A percentile compares a stretch with the other conserved stretches of the same genome.
Conservation (phyloP, 306 rosid genomes). For the Vigna reflexopilosa region DNA sequence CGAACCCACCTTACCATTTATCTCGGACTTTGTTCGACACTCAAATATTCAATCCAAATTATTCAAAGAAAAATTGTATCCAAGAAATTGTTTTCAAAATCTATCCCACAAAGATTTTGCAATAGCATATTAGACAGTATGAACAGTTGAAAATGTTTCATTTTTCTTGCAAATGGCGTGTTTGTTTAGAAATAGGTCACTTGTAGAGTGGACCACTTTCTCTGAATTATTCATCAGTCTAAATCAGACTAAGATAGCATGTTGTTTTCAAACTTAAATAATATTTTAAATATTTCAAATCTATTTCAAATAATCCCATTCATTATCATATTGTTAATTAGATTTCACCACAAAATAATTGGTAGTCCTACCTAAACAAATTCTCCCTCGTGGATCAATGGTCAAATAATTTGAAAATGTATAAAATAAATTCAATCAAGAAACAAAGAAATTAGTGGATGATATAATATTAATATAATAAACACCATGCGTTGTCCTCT, state of each 20-base stretch:
- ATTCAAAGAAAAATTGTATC: not conserved
- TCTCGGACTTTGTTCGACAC: not conserved
- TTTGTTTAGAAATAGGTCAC: conserved; percentile 13
- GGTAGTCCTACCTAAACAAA: conserved; percentile 36
- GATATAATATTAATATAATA: not conserved
- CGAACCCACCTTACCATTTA: too few species aligned
- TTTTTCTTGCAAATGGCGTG: conserved; percentile 42
- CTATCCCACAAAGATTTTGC: conserved; percentile 37
- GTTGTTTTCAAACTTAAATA: conserved; percentile 19
- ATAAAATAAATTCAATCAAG: conserved; percentile 20
- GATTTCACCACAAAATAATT: conserved; percentile 12
- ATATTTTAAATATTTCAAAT: not conserved
- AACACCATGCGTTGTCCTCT: not conserved
- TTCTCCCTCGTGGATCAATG: conserved; percentile 23
- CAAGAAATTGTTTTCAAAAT: conserved; percentile 20
- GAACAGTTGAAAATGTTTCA: conserved; percentile 34
- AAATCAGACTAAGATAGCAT: conserved; percentile 34
- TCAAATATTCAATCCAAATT: not conserved
- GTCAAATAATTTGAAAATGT: conserved; percentile 43
- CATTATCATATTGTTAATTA: not conserved
- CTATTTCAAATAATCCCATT: conserved; percentile 5
- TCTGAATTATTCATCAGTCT: conserved; percentile 35
- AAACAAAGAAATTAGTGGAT: conserved; percentile 4
- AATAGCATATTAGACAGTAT: not conserved
- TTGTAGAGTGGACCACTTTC: conserved; percentile 1